Evolutionary conservation across 1,284 basidiomycete genomes (phyloP).

Genomic region (Moesziomyces globuligerus): DNA sequence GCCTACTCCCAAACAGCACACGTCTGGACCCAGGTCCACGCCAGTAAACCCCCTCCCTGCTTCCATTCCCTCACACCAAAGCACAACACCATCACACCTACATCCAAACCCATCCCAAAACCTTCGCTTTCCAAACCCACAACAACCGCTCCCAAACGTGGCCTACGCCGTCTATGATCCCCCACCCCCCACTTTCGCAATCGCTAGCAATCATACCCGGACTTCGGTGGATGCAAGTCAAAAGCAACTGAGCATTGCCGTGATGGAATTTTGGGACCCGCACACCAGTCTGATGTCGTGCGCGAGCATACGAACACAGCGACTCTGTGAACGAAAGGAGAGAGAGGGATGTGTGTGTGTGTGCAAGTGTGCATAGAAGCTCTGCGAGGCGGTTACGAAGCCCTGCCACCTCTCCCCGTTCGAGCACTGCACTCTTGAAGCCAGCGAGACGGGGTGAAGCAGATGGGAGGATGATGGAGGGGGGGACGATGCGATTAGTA

Average conservation of each 20-base stretch:
- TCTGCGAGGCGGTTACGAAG: too few relatives aligned
- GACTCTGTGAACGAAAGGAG: background rate
- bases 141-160: constrained; percentile 31
- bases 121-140: too few relatives aligned
- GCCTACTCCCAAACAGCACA: constrained; percentile 82
- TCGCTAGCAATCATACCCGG: background rate
- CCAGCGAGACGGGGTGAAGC: too few relatives aligned
- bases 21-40: constrained; percentile 85
- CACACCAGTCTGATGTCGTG: background rate
- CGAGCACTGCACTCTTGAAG: too few relatives aligned
- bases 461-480: background rate
- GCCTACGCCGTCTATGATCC: constrained; percentile 33
- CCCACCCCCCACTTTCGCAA: background rate
- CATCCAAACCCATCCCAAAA: too few relatives aligned
- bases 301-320: constrained; percentile 6
- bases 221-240: constrained; percentile 11
- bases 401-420: too few relatives aligned
- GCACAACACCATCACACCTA: background rate
- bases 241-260: constrained; percentile 34
- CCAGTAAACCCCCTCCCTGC: constrained; percentile 69
- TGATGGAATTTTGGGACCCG: constrained; percentile 24
- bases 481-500: constrained; percentile 60
- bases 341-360: constrained; percentile 2
- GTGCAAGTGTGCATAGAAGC: background rate
- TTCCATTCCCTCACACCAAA: constrained; percentile 1